phyloP scores from a whole-genome alignment of 495 filamentous ascomycete genomes.

The Aspergillus funiculosus region DNA sequence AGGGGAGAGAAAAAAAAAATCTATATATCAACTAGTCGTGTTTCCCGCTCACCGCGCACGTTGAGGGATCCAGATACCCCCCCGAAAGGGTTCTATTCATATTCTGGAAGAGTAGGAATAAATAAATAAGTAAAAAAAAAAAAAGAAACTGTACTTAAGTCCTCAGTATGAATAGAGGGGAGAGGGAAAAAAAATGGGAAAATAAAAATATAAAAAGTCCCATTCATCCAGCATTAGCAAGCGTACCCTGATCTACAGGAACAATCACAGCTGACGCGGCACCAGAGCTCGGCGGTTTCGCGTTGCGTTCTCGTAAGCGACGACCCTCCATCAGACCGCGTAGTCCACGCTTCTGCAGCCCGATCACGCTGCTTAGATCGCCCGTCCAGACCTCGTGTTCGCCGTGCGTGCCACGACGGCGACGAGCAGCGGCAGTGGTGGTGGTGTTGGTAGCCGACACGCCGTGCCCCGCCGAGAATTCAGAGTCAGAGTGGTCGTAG shows the following conservation, averaged over 20 bases:
- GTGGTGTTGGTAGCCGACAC: no score
- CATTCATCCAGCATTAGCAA: not conserved
- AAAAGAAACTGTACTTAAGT: not conserved
- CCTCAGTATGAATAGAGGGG: not conserved
- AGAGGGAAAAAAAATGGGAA: not conserved
- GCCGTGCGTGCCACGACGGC: conserved; percentile 34
- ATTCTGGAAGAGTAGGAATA: no score
- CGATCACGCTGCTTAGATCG: conserved; percentile 88
- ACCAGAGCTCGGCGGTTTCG: conserved; percentile 24
- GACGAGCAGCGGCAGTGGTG: conserved; percentile 21
- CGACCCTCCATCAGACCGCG: conserved; percentile 93
- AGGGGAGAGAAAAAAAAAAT: not conserved
- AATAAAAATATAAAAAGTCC: not conserved
- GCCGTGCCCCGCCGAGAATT: conserved; percentile 28
- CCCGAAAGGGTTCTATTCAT: no score
- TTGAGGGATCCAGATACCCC: no score
- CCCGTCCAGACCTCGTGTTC: conserved; percentile 69
- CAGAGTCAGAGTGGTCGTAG: conserved; percentile 41
- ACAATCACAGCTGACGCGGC: not conserved
- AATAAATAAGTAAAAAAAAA: not conserved
- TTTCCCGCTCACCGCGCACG: not conserved
- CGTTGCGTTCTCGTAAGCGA: conserved; percentile 67
- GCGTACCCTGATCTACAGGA: not conserved
- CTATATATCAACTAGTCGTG: not conserved
- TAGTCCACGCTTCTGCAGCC: conserved; percentile 87